A percentile compares a stretch with the other conserved stretches of the same genome.
These are phyloP conservation scores for Backusella mclennaniae DNA, from an alignment of 192 early-diverging fungal species.

Conservation along the genomic window DNA sequence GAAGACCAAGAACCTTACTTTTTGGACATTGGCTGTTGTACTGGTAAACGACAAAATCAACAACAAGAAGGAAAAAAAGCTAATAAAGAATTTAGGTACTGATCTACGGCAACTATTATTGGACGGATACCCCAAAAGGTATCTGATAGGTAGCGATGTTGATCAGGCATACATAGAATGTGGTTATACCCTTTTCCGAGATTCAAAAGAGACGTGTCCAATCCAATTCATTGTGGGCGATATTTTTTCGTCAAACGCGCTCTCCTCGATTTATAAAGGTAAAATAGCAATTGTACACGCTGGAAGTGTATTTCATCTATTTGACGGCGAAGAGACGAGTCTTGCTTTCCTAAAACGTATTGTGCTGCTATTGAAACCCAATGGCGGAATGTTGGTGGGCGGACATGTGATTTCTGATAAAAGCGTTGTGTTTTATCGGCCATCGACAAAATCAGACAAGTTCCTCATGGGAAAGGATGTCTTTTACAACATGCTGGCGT, in stretches of 20 bases:
- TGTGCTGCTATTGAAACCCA: constrained; percentile 1
- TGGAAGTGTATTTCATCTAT: constrained; percentile 30
- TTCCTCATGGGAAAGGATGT: constrained; percentile 11
- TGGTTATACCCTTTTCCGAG: constrained; percentile 20
- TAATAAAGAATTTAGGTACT: constrained; percentile 6
- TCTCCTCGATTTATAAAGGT: background rate
- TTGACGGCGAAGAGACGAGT: background rate
- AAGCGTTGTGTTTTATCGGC: background rate
- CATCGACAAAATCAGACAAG: background rate
- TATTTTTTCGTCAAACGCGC: constrained; percentile 1
- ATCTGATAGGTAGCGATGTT: constrained; percentile 22
- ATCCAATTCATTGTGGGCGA: constrained; percentile 21
- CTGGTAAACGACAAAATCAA: constrained; percentile 3
- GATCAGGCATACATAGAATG: constrained; percentile 22
- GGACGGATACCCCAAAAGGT: constrained; percentile 22
- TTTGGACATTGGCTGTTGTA: constrained; percentile 34
- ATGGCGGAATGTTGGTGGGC: constrained; percentile 21
- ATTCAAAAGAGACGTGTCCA: constrained; percentile 5
- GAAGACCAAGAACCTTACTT: constrained; percentile 11
- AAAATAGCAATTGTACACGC: constrained; percentile 12
- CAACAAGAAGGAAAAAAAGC: too few relatives aligned
- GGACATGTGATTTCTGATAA: constrained; percentile 15
- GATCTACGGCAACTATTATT: constrained; percentile 26
- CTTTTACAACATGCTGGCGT: background rate
- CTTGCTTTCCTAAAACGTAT: constrained; percentile 11